Evolutionary conservation across 805 yeast genomes (phyloP), one percentile per base, ranked within the genome.

Genomic region (Monosporozyma siamensis): DNA sequence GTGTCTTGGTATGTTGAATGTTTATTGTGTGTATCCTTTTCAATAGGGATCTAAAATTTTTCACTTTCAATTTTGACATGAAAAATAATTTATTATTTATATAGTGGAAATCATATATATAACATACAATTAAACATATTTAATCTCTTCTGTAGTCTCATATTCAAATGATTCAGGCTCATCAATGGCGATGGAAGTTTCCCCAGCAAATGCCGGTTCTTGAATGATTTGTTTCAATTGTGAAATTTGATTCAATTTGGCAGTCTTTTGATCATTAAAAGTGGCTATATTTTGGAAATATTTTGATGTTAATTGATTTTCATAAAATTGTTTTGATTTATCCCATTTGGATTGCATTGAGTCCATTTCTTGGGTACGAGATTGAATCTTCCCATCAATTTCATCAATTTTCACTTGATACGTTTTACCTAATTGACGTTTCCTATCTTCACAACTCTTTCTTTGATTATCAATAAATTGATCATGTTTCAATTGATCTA

Each of bases 401-500:
- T 43, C 27, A 20, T 43, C 42, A 26, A 55, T 25, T 34, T 42
- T 42, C n/a, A 42, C 42, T 14, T 53, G 42, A 31, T 53, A 56
- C n/a, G 50, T 50, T 10, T 46, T 35, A 15, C 48, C 38, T 35
- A 46, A 54, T 25, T 46, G 34, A 4, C 47, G 48, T 29, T 48
- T 53, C 27, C 44, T 48, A 17, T 47, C 48, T 34, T 42, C 39
- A 18, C 44, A 46, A 5, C 43, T 42, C 26, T 38, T 40, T 10
- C 39, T 39, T 27, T 40, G 42, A 6, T 41, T 37, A 9, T 42
- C 41, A 20, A 56, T 20, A 43, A 50, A 49, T 15, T 39, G 32
- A 20, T 52, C 43, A 46, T 56, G 59, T 5, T 41, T 43, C 2
- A 40, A 37, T 22, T 49, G 51, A 15, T 55, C 54, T 31, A 45